A percentile compares a stretch with the other conserved stretches of the same genome.
Conservation (phyloP, 148 eudicot species). For the Cornus kousa region DNA sequence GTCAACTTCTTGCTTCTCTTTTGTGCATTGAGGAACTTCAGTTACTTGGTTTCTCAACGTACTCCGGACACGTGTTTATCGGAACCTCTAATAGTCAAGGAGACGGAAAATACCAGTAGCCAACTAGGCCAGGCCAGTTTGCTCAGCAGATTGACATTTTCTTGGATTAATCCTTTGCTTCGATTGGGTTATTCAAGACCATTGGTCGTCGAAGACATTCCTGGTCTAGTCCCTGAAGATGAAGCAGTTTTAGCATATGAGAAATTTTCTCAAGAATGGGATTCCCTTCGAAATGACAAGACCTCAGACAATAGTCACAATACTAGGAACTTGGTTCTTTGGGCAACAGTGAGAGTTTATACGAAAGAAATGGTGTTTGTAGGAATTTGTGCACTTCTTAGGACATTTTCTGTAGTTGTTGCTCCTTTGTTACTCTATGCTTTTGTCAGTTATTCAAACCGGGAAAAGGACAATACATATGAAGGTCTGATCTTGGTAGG, state of each 20-base stretch:
- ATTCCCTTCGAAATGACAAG: constrained; percentile 20
- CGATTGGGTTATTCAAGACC: constrained; percentile 43
- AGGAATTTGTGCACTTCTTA: constrained; percentile 43
- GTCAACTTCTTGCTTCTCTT: constrained; percentile 46
- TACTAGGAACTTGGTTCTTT: constrained; percentile 21
- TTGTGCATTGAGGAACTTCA: constrained; percentile 34
- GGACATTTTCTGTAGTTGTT: constrained; percentile 30
- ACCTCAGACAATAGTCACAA: neutral
- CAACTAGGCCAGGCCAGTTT: constrained; percentile 26
- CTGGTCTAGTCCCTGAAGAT: constrained; percentile 49
- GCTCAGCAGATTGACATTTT: constrained; percentile 45
- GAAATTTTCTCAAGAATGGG: constrained; percentile 40
- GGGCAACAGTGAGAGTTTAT: constrained; percentile 39
- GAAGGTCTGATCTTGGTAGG: constrained; percentile 45
- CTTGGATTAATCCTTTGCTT: constrained; percentile 61
- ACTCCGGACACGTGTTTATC: constrained; percentile 17
- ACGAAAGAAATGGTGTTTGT: constrained; percentile 38
- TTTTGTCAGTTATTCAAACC: constrained; percentile 44
- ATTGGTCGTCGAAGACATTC: constrained; percentile 52
- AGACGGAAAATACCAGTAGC: constrained; percentile 11
- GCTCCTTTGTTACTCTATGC: constrained; percentile 59
- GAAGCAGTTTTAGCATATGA: constrained; percentile 48
- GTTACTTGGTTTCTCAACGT: constrained; percentile 11
- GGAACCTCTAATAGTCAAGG: constrained; percentile 44
- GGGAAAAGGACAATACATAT: constrained; percentile 10